A percentile compares a stretch with the other conserved stretches of the same genome.
phyloP scores from a whole-genome alignment of 140 eudicot species.

The Anethum foeniculum region DNA sequence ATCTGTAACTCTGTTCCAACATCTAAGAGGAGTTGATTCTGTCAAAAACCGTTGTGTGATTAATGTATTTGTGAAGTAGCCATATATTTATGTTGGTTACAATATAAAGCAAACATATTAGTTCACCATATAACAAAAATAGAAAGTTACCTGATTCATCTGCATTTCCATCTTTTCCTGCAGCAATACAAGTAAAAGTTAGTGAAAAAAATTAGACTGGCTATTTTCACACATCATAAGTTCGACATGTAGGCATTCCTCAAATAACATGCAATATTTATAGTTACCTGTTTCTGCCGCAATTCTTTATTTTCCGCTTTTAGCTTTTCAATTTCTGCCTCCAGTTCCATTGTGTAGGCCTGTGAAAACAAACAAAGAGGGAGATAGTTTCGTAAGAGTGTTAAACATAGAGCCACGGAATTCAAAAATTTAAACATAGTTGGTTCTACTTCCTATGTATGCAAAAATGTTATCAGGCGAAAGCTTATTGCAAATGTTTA shows the following conservation, averaged over 20 bases:
- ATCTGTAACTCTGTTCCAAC: background rate
- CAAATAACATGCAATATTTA: background rate
- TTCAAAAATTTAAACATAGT: background rate
- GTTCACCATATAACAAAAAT: background rate
- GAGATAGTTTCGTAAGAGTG: background rate
- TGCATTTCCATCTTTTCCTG: constrained; percentile 67
- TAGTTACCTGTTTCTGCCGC: constrained; percentile 60
- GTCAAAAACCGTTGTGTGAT: background rate
- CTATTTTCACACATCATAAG: background rate
- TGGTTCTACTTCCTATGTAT: background rate
- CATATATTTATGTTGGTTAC: background rate
- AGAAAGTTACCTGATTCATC: constrained; percentile 63
- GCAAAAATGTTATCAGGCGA: background rate
- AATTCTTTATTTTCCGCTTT: constrained; percentile 75
- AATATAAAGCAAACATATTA: background rate
- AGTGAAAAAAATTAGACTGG: background rate
- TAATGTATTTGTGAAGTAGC: background rate
- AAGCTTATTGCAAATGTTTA: background rate
- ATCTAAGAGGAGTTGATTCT: background rate
- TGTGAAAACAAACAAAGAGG: constrained; percentile 17
- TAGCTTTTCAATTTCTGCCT: constrained; percentile 79
- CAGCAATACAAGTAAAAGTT: constrained; percentile 37
- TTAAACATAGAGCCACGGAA: background rate
- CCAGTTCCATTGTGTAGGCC: constrained; percentile 95
- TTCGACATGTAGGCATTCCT: background rate